Evolutionary conservation across 2,329 filamentous ascomycete species (phyloP), one percentile per base, ranked within the genome.

Genomic region (Penicillium corylophilum): DNA sequence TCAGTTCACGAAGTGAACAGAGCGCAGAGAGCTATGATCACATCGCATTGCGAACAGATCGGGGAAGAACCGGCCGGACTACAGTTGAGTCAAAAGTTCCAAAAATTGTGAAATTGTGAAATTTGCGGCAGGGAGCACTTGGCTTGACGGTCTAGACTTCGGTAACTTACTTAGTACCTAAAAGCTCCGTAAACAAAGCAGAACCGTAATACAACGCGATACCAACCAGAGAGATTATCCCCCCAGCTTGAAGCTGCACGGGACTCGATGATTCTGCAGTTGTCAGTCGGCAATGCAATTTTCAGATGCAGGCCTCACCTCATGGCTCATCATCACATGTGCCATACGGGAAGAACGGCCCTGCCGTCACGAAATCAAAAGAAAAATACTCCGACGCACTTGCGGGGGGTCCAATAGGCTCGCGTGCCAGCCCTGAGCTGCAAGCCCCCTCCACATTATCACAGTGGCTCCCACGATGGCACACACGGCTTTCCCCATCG

Each of bases 381-480:
- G 35, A 35, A 39, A 53, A 59, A 57, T 43, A 13, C 49, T 57
- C 58, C 54, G 50, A 46, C 46, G 28, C 42, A 38, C n/a, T 41
- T 15, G 26, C 36, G 24, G 33, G 33, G 43, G 20, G 36, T 43
- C 53, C 60, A 61, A 61, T 58, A 26, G 41, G 41, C 35, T 23
- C 31, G 31, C 22, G 40, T 20, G 23, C 35, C 26, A 50, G 41
- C 31, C n/a, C 28, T 33, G 9, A 26, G 16, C 56, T 63, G 59
- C 60, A 63, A 62, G 60, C 53, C 59, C 36, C 46, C 48, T 60
- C 59, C 40, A 55, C 56, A 53, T 47, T 47, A 59, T 63, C 60
- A 63, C 60, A 38, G 18, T 38, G 18, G 18, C 33, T 38, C 35
- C 26, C 26, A 16, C n/a, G 33, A 38, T 38, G 16, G 10, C 35